phyloP scores from a whole-genome alignment of 805 yeast species.

The Spathaspora arborariae region DNA sequence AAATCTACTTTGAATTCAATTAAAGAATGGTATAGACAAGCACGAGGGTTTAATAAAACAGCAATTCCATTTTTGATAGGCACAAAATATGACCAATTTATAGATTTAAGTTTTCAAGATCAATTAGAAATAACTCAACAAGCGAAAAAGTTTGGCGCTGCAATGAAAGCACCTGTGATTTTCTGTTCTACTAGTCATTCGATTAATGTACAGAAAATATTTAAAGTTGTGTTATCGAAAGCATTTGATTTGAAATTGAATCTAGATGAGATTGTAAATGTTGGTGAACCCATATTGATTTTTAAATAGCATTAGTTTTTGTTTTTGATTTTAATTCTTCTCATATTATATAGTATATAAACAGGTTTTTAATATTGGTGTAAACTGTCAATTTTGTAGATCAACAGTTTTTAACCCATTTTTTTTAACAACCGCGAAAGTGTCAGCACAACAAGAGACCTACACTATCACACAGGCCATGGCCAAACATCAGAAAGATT shows the following conservation, averaged over 20 bases:
- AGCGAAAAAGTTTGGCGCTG: conserved; percentile 80
- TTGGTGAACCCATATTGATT: conserved; percentile 89
- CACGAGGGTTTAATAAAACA: conserved; percentile 81
- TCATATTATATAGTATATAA: not conserved
- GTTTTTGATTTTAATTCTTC: conserved; percentile 1
- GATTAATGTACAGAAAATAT: conserved; percentile 88
- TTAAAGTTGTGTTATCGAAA: conserved; percentile 84
- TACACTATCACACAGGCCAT: conserved; percentile 5
- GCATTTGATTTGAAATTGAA: conserved; percentile 83
- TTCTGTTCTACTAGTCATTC: conserved; percentile 92
- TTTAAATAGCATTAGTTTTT: conserved; percentile 36
- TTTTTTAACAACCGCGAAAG: not conserved
- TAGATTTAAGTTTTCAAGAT: conserved; percentile 72
- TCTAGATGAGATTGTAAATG: conserved; percentile 75
- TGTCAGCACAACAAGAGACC: not conserved
- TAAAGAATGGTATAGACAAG: conserved; percentile 93
- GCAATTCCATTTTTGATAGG: conserved; percentile 92
- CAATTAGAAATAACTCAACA: conserved; percentile 81
- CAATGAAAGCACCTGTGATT: conserved; percentile 81
- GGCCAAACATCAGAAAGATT: conserved; percentile 12
- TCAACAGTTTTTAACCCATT: not conserved
- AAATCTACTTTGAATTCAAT: conserved; percentile 82
- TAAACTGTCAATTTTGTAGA: too few relatives aligned
- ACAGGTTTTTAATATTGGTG: too few relatives aligned
- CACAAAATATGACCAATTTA: conserved; percentile 86